Evolutionary conservation across 2,329 filamentous ascomycete species (phyloP).

Genomic region (Pseudogymnoascus sp.): DNA sequence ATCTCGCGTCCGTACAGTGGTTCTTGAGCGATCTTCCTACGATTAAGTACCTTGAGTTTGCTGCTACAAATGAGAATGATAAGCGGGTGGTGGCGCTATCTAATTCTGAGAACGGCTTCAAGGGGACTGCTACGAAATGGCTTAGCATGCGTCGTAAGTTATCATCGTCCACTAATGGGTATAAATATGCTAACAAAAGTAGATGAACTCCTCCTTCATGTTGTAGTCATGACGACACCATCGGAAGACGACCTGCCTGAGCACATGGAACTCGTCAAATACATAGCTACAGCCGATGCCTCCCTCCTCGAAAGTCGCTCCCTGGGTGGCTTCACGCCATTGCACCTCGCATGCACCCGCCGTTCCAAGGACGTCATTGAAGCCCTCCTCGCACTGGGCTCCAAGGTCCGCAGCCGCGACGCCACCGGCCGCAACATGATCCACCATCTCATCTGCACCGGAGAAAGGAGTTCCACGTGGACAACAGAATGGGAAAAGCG

Average conservation of each 20-base stretch:
- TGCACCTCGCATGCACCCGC: constrained; percentile 59
- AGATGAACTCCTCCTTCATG: constrained; percentile 62
- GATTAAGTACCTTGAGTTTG: constrained; percentile 63
- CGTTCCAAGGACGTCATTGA: constrained; percentile 48
- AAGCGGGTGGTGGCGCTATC: constrained; percentile 55
- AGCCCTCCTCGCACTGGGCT: constrained; percentile 57
- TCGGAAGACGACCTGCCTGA: constrained; percentile 24
- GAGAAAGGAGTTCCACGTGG: constrained; percentile 13
- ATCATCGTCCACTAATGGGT: constrained; percentile 8
- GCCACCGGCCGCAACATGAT: constrained; percentile 59
- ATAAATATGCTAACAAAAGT: constrained; percentile 19
- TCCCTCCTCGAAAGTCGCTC: constrained; percentile 57
- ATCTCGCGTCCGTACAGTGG: constrained; percentile 67
- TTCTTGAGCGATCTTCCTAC: constrained; percentile 66
- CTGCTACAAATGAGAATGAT: constrained; percentile 55
- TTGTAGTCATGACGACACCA: constrained; percentile 46
- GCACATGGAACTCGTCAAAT: constrained; percentile 53
- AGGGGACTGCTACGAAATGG: constrained; percentile 57
- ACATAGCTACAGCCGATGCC: constrained; percentile 58
- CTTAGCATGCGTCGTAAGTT: constrained; percentile 52
- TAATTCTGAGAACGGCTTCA: constrained; percentile 55
- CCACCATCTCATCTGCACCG: constrained; percentile 47
- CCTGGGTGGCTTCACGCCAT: constrained; percentile 54
- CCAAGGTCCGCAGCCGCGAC: constrained; percentile 62
- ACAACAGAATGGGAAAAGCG: constrained; percentile 23